Conservation (phyloP, 2,329 filamentous ascomycete species). For the Aspergillus brunneoviolaceus region DNA sequence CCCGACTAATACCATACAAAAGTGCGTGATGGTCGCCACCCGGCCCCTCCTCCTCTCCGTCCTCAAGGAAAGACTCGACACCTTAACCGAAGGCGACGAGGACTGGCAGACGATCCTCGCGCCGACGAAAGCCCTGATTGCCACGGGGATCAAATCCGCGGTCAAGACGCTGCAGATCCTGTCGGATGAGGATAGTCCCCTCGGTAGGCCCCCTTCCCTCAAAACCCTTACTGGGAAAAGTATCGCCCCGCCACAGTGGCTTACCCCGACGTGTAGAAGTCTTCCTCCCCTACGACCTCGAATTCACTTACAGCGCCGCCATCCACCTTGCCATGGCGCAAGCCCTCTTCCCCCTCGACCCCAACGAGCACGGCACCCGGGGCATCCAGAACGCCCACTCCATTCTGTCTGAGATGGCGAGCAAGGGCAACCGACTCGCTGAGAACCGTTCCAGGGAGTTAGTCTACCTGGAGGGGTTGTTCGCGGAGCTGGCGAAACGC, state of each 20-base stretch:
- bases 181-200: slow-evolving; percentile 34
- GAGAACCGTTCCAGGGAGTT: slow-evolving; percentile 32
- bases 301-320: slow-evolving; percentile 39
- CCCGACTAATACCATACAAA: no score
- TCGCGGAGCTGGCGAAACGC: slow-evolving; percentile 26
- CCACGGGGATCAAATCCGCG: slow-evolving; percentile 45
- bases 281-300: slow-evolving; percentile 40
- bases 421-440: slow-evolving; percentile 36
- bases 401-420: slow-evolving; percentile 38
- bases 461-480: slow-evolving; percentile 26
- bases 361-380: slow-evolving; percentile 21
- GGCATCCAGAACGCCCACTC: slow-evolving; percentile 21
- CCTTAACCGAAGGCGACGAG: slow-evolving; percentile 25
- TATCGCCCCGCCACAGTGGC: no score
- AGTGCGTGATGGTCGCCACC: slow-evolving; percentile 43
- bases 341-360: slow-evolving; percentile 34
- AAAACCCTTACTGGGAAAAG: neutral
- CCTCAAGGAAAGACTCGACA: slow-evolving; percentile 39
- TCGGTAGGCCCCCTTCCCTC: slow-evolving; percentile 29
- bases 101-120: slow-evolving; percentile 36
- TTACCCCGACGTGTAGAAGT: slow-evolving; percentile 23
- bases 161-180: slow-evolving; percentile 43
- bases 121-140: slow-evolving; percentile 38
- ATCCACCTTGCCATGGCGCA: slow-evolving; percentile 42
- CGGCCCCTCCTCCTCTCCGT: slow-evolving; percentile 41